Evolutionary conservation across 1,284 basidiomycete species (phyloP).

Genomic region (Phellopilus nigrolimitatus): DNA sequence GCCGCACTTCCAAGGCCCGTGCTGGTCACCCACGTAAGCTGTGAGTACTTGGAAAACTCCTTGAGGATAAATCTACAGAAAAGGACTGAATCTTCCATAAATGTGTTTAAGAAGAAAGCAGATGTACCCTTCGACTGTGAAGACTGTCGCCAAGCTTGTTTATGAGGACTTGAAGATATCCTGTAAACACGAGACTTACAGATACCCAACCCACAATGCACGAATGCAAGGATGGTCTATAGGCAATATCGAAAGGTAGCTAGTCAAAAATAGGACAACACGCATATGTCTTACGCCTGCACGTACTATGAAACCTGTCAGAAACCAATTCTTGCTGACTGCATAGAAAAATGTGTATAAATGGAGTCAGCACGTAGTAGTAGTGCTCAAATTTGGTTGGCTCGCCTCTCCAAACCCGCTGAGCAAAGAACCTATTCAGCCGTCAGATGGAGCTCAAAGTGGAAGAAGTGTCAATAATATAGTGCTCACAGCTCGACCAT

Average conservation of each 20-base stretch:
- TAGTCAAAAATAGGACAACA: too few relatives aligned
- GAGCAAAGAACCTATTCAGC: constrained; percentile 29
- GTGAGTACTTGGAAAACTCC: constrained; percentile 26
- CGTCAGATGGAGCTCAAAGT: constrained; percentile 12
- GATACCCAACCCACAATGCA: constrained; percentile 26
- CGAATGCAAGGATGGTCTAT: constrained; percentile 24
- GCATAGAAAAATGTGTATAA: constrained; percentile 2
- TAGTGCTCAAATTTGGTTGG: not conserved
- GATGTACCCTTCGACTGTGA: constrained; percentile 29
- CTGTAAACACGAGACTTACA: constrained; percentile 17
- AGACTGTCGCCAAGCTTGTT: too few relatives aligned
- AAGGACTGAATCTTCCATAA: too few relatives aligned
- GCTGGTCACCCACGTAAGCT: constrained; percentile 31
- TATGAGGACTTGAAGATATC: too few relatives aligned
- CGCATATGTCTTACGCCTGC: not conserved
- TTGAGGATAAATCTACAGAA: constrained; percentile 25
- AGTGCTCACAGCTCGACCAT: constrained; percentile 27
- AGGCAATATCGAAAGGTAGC: constrained; percentile 8
- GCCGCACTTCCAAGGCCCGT: constrained; percentile 29
- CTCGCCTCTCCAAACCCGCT: constrained; percentile 30
- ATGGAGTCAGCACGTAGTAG: not conserved
- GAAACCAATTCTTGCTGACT: constrained; percentile 28
- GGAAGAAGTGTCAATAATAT: too few relatives aligned
- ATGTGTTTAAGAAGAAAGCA: not conserved
- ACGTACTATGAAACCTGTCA: constrained; percentile 28